Conservation (phyloP, 2,329 filamentous ascomycete genomes). For the Colletotrichum theobromicola region DNA sequence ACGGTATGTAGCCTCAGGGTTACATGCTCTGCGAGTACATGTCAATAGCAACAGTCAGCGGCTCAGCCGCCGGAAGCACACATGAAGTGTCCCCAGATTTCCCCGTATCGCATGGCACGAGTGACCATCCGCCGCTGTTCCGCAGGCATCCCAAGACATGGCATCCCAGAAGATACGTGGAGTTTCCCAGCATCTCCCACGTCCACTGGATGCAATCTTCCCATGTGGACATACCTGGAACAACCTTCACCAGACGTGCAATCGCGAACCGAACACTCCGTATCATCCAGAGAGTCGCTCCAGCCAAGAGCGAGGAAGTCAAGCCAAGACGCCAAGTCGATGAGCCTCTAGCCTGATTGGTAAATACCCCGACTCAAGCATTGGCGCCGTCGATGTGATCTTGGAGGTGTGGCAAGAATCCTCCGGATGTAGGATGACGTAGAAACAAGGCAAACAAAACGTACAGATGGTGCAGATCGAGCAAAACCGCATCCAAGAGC, state of each 20-base stretch:
- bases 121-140: not conserved
- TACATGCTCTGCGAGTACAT: not conserved
- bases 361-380: not conserved
- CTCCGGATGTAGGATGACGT: not conserved
- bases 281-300: not conserved
- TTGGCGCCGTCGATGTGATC: not conserved
- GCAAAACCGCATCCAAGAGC: not conserved
- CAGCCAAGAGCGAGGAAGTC: not conserved
- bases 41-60: not conserved
- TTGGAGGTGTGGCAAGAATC: not conserved
- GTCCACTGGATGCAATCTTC: not conserved
- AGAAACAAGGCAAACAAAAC: not conserved
- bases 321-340: not conserved
- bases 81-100: not conserved
- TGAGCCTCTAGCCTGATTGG: not conserved
- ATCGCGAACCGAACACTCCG: not conserved
- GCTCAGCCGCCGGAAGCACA: not conserved
- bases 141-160: not conserved
- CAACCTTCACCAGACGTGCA: not conserved
- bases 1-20: not conserved
- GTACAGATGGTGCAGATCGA: not conserved
- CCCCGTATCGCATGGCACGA: not conserved
- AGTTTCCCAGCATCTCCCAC: not conserved
- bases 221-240: not conserved
- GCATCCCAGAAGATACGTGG: not conserved